Conservation (phyloP, 2,329 filamentous ascomycete genomes). For the Coleophoma cylindrospora region DNA sequence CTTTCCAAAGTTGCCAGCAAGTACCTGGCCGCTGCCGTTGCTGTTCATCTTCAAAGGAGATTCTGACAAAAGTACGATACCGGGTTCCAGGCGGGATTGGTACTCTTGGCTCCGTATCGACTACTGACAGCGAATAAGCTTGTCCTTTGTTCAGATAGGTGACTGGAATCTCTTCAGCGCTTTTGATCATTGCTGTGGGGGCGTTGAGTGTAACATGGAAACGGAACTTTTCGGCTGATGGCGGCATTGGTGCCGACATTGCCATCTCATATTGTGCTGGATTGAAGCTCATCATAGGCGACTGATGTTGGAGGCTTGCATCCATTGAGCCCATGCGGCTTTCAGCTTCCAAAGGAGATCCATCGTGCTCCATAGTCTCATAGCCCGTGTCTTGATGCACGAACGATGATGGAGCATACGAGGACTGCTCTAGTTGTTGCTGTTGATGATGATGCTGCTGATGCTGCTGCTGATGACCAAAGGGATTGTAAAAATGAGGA, state of each 20-base stretch:
- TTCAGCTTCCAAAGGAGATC: constrained; percentile 59
- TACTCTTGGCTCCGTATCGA: constrained; percentile 66
- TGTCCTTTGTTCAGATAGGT: constrained; percentile 98
- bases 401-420: constrained; percentile 76
- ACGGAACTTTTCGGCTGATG: constrained; percentile 69
- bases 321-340: constrained; percentile 52
- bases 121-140: constrained; percentile 80
- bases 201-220: constrained; percentile 89
- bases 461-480: constrained; percentile 49
- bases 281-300: constrained; percentile 55
- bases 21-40: constrained; percentile 77
- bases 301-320: constrained; percentile 55
- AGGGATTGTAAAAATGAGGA: constrained; percentile 66
- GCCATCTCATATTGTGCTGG: constrained; percentile 41
- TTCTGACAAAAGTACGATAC: constrained; percentile 88
- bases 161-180: constrained; percentile 86
- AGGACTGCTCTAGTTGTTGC: constrained; percentile 38
- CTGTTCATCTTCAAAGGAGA: constrained; percentile 95
- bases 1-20: constrained; percentile 94
- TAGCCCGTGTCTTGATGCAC: constrained; percentile 76
- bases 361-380: constrained; percentile 73
- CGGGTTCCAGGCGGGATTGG: constrained; percentile 55
- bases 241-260: constrained; percentile 41
- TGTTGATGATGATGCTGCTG: constrained; percentile 35
- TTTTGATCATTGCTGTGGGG: constrained; percentile 93